Evolutionary conservation across 1,284 basidiomycete species (phyloP).

Genomic region (Moesziomyces antarcticus): DNA sequence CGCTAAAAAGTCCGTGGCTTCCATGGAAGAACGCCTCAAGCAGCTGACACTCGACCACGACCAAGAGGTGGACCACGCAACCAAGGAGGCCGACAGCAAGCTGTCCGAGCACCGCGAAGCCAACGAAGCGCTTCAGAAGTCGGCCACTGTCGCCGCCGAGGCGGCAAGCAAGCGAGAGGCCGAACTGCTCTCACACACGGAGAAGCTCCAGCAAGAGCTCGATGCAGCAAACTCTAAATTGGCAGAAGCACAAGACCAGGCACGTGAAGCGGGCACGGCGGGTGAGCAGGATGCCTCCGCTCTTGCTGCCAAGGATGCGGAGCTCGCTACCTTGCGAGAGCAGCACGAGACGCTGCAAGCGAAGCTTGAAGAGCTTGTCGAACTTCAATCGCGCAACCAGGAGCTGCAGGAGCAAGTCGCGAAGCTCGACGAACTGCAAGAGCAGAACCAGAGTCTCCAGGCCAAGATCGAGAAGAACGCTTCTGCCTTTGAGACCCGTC

Average conservation of each 20-base stretch:
- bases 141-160: slow-evolving; percentile 9
- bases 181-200: slow-evolving; percentile 9
- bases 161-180: slow-evolving; percentile 27
- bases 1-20: slow-evolving; percentile 14
- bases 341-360: slow-evolving; percentile 17
- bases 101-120: slow-evolving; percentile 31
- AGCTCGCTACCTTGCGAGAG: slow-evolving; percentile 17
- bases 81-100: slow-evolving; percentile 11
- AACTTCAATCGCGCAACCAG: slow-evolving; percentile 11
- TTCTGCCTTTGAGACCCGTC: slow-evolving; percentile 15
- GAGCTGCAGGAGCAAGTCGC: slow-evolving; percentile 17
- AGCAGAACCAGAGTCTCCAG: slow-evolving; percentile 15
- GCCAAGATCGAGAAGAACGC: slow-evolving; percentile 20
- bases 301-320: slow-evolving; percentile 35
- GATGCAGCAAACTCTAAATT: slow-evolving; percentile 19
- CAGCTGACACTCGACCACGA: slow-evolving; percentile 28
- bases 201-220: slow-evolving; percentile 34
- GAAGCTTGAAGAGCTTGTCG: slow-evolving; percentile 9
- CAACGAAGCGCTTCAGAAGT: slow-evolving; percentile 16
- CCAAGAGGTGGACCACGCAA: slow-evolving; percentile 14
- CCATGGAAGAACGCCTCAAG: slow-evolving; percentile 26
- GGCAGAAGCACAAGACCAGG: slow-evolving; percentile 19
- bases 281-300: slow-evolving; percentile 22
- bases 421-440: slow-evolving; percentile 8
- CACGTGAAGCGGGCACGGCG: slow-evolving; percentile 20